These are phyloP conservation scores for Pythium volutum DNA, from an alignment of 352 stramenopile genomes.

Conservation along the genomic window DNA sequence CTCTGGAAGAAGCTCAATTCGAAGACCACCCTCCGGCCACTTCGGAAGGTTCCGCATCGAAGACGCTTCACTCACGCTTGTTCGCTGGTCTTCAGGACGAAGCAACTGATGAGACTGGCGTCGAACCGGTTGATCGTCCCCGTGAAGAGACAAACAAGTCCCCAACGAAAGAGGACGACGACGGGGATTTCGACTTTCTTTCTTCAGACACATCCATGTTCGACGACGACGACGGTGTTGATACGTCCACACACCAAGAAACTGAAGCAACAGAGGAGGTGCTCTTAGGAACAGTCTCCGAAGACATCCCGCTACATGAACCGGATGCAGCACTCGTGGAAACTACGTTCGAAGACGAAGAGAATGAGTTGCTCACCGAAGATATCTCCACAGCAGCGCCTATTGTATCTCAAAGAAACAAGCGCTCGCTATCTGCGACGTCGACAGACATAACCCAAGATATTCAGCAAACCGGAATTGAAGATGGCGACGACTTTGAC, in stretches of 20 bases:
- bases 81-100: neutral
- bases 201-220: slow-evolving; percentile 27
- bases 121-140: neutral
- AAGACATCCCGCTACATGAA: neutral
- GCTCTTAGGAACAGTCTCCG: neutral
- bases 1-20: neutral
- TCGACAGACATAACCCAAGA: slow-evolving; percentile 51
- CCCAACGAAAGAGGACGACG: neutral
- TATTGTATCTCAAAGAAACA: neutral
- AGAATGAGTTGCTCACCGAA: neutral
- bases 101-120: neutral
- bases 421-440: slow-evolving; percentile 12
- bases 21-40: neutral
- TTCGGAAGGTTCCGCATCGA: neutral
- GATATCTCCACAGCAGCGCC: neutral
- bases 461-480: slow-evolving; percentile 31
- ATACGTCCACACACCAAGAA: neutral
- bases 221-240: slow-evolving; percentile 9
- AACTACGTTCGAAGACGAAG: neutral
- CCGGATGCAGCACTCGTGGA: neutral
- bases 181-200: slow-evolving; percentile 36
- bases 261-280: neutral
- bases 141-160: neutral
- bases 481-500: slow-evolving; percentile 21
- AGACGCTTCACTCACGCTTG: neutral